These are phyloP conservation scores for Yamadazyma blattariae DNA, from an alignment of 1,139 yeast species.

Conservation along the genomic window DNA sequence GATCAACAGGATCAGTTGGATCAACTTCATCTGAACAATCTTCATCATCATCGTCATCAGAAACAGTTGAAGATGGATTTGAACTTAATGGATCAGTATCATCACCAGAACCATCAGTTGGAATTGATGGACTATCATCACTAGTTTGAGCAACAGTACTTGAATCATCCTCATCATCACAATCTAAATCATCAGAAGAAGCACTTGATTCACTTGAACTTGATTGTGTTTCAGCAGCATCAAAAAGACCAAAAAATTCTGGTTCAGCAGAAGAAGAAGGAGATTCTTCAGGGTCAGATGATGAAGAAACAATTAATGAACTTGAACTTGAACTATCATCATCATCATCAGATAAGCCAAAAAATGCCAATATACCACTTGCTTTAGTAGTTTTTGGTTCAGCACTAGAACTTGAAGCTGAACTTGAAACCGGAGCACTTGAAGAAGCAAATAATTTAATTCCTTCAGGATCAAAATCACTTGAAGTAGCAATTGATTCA, in stretches of 20 bases:
- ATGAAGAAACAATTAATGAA: slow-evolving; percentile 1
- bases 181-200: slow-evolving; percentile 8
- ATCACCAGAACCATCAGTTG: slow-evolving; percentile 1
- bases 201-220: slow-evolving; percentile 2
- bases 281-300: slow-evolving; percentile 1
- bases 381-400: not conserved
- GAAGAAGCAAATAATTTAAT: not conserved
- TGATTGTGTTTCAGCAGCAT: slow-evolving; percentile 6
- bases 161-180: slow-evolving; percentile 11
- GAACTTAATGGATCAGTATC: too few relatives aligned
- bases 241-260: too few relatives aligned
- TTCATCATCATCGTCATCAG: slow-evolving; percentile 11
- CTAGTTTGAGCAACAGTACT: not conserved
- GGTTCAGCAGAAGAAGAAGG: slow-evolving; percentile 3
- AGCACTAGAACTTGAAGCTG: not conserved
- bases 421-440: not conserved
- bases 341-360: slow-evolving; percentile 5
- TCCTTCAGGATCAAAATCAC: slow-evolving; percentile 1
- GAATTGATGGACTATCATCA: not conserved
- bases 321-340: slow-evolving; percentile 2
- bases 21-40: slow-evolving; percentile 6
- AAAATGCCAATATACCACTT: slow-evolving; percentile 1
- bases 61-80: slow-evolving; percentile 1
- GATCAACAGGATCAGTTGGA: not conserved
- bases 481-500: slow-evolving; percentile 3